Base-by-base conservation (phyloP, 2,329 filamentous ascomycete genomes). In the Hypoxylon sp. region DNA sequence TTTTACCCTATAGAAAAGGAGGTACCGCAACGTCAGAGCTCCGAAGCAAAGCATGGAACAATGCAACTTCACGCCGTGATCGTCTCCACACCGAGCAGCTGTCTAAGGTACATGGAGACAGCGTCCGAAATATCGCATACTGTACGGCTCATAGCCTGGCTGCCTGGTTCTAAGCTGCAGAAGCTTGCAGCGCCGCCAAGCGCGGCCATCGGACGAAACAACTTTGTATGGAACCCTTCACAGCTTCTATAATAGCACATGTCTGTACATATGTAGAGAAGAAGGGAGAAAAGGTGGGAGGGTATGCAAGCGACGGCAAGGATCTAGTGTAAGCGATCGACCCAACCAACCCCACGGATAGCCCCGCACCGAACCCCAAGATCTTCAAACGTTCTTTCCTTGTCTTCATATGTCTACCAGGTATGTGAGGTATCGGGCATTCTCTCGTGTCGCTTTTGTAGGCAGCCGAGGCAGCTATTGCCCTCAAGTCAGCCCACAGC, bases 301-400 rank as follows among this genome's bases (percentile, higher is more conserved):
- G 33, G 26, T 11, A 62, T 65, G 55, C 59, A 62, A 68, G 59
- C 31, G 29, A 48, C 59, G 59, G 50, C 64, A 65, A 63, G 66
- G 62, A 61, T 68, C 46, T 58, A 50, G 68, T 57, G 57, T 64
- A 64, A 63, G 54, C 57, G 71, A 73, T 73, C 71, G 71, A 42
- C 71, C 60, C 59, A 69, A 67, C 69, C 71, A 69, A 73, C 71
- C 69, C 71, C 71, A 73, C 71, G 71, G 71, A 71, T 71, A 73
- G 71, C 71, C 71, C 71, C 71, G 71, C 71, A 73, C 61, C 44
- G 37, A 69, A 71, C 63, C 52, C 63, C 68, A 71, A 73, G 71
- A 73, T 73, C 71, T 73, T 73, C 71, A 73, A 68, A 63, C 52
- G 66, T 63, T 73, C 57, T 69, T 54, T 63, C 66, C 55, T 53